Evolutionary conservation across 495 filamentous ascomycete species (phyloP).

Genomic region (Lepraria neglecta): DNA sequence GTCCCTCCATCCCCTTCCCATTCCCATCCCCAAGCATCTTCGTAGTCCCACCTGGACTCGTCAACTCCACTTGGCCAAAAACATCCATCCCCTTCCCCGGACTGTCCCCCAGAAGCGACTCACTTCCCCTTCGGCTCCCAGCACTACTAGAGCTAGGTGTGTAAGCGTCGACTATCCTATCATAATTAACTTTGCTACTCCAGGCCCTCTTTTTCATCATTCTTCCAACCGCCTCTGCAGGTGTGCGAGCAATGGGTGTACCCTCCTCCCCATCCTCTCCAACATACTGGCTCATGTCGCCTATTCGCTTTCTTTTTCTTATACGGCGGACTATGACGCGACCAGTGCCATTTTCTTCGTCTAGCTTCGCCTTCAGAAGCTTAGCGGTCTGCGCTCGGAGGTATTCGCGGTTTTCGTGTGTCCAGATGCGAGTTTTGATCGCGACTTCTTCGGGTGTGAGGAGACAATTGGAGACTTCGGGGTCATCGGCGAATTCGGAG

Average conservation of each 20-base stretch:
- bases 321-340: conserved; percentile 31
- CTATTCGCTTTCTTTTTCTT: conserved; percentile 43
- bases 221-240: conserved; percentile 66
- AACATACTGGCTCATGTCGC: conserved; percentile 47
- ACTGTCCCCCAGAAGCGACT: conserved; percentile 38
- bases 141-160: conserved; percentile 30
- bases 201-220: conserved; percentile 67
- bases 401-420: conserved; percentile 88
- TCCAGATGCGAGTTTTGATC: conserved; percentile 84
- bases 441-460: conserved; percentile 62
- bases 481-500: conserved; percentile 77
- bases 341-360: conserved; percentile 39
- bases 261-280: conserved; percentile 35
- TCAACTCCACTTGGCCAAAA: neutral
- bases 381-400: conserved; percentile 76
- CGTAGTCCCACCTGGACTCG: neutral
- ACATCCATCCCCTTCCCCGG: conserved; percentile 31
- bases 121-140: conserved; percentile 36
- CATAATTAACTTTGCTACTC: conserved; percentile 81
- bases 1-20: conserved; percentile 16
- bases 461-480: conserved; percentile 72
- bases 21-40: conserved; percentile 27
- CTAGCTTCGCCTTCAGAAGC: conserved; percentile 57
- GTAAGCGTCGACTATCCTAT: conserved; percentile 47
- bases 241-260: conserved; percentile 41